Base-by-base conservation (phyloP, 805 yeast species). In the Ogataea naganishii region DNA sequence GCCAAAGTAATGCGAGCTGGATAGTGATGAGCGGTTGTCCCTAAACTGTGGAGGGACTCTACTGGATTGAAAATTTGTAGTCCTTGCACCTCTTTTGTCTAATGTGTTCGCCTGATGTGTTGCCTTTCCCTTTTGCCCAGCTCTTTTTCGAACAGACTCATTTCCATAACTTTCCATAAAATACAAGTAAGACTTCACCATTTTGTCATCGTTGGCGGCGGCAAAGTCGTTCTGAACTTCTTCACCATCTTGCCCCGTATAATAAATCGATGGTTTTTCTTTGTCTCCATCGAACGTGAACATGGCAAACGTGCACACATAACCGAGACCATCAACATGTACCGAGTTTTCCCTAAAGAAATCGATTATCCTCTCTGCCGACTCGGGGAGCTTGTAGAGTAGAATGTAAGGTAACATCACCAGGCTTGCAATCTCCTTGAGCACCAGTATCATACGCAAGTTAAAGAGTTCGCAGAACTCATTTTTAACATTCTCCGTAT, bases 231-330 rank as follows among this genome's bases (percentile, higher is more conserved):
- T 47, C 39, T 54, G 33, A 36, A 58, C 33, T 31, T 52, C 54
- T 14, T 58, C 62, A 14, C 38, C 37, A 30, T 40, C 38, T 29
- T 36, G 35, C 23, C 29, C 26, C 31, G 25, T 10, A 32, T 29
- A 26, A 26, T 26, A 32, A 17, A 38, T 33, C 14, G 24, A 29
- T 7, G 43, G 44, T 25, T 43, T 50, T 24, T 44, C 66, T 57
- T 66, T 38, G 36, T 68, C 66, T 39, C 72, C 73, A 37, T 78
- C 86, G 38, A 80, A 74, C 41, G 84, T 80, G 56, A 92, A 92
- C 77, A 84, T 83, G 2, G 97, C 97, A 64, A 79, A 85, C 18
- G 84, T 78, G 49, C 97, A 89, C 22, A 92, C 95, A 47, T 88
- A 80, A 0, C 98, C 99, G 23, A 92, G 61, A 0, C 96, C 97